phyloP scores from a whole-genome alignment of 176 grass and related monocot genomes.

The Aegilops speltoides region DNA sequence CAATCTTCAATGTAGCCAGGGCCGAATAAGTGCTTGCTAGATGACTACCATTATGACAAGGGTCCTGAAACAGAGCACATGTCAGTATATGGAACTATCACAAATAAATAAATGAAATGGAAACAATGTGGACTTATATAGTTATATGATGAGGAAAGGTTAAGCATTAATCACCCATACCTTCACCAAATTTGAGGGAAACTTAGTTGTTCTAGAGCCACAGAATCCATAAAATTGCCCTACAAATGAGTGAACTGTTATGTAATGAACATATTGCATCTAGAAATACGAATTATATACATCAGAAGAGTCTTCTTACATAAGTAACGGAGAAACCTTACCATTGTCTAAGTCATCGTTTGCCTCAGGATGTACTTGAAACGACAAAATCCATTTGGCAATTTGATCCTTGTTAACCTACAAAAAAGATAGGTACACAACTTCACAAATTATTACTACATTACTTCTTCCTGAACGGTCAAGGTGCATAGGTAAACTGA shows the following conservation, averaged over 20 bases:
- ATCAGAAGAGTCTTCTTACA: neutral
- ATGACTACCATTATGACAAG: constrained; percentile 67
- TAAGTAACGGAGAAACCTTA: constrained; percentile 36
- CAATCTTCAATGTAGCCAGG: constrained; percentile 74
- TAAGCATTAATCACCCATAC: constrained; percentile 18
- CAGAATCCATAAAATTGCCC: constrained; percentile 85
- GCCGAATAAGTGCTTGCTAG: constrained; percentile 92
- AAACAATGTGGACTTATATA: neutral
- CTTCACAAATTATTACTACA: neutral
- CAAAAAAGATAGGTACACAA: neutral
- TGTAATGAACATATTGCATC: neutral
- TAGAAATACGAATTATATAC: neutral
- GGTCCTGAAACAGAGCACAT: constrained; percentile 41
- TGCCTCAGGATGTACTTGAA: constrained; percentile 62
- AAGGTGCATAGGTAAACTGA: neutral
- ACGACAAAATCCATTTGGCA: constrained; percentile 76
- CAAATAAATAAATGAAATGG: constrained; percentile 13
- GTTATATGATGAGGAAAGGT: neutral
- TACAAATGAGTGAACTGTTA: constrained; percentile 22
- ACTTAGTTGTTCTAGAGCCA: constrained; percentile 82
- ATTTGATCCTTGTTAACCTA: constrained; percentile 84
- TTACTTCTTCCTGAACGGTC: neutral
- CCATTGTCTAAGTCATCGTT: constrained; percentile 35
- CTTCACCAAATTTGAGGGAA: constrained; percentile 31
- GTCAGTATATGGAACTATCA: constrained; percentile 3